Base-by-base conservation (phyloP, 108 stramenopile genomes). In the Cyclotella distinguenda region DNA sequence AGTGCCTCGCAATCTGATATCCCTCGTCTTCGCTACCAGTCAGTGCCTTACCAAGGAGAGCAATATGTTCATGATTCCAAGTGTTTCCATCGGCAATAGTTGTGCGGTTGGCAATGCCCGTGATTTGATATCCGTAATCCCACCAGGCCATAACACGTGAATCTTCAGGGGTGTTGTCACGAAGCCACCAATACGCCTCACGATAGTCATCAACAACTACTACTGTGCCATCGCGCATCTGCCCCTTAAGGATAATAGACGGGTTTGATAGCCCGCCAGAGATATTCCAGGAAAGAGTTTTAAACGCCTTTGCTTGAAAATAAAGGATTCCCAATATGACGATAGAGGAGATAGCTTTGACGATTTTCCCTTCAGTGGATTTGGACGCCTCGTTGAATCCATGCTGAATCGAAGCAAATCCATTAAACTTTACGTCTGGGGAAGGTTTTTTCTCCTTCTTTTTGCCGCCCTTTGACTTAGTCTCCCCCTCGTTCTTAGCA, bases 41-140 rank as follows among this genome's bases (percentile, higher is more conserved):
- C 47, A 99, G 70, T 10, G 84, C 78, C 62, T 92, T 90, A 0
- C 96, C 98, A 7, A 99, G 83, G 6, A 97, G 89, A n/a, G 98
- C 97, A 82, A 99, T 98, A 76, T 99, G 98, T 64, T 96, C 96
- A 58, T 98, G 96, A 79, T 98, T 98, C 97, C 97, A 99, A 49
- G 97, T 98, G 78, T 99, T 99, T 28, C 96, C 96, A 82, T 99
- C 98, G 3, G 96, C 97, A 56, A 98, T 78, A 9, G 95, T 97
- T 3, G 98, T 99, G 2, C 97, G 89, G 74, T 98, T 97, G 46
- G 90, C 87, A 78, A 99, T 97, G 43, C 88, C 97, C 11, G 92
- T 84, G 70, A 97, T 99, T 71, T 92, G 90, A 64, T 94, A 96
- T 3, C 93, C 93, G 72, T 96, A 94, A 74, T 96, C 94, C 93